Percentiles rank a stretch among this genome's conserved stretches.
These are phyloP conservation scores for Beauveria sp. DNA, from an alignment of 2,329 filamentous ascomycete species.

Conservation along the genomic window DNA sequence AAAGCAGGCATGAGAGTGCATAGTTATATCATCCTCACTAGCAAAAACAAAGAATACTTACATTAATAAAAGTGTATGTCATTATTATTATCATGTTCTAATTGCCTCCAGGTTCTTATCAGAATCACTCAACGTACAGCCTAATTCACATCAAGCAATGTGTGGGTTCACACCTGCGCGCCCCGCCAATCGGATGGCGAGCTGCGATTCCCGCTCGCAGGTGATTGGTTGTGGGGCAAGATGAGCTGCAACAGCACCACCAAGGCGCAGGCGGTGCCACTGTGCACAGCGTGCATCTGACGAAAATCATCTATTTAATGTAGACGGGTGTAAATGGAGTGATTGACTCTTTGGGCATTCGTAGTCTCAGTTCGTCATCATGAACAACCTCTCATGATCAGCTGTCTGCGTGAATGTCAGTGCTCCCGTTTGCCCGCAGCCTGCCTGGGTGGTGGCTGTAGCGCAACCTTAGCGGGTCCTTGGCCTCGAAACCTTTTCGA, in stretches of 20 bases:
- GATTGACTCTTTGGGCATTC: neutral
- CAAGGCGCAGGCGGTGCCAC: neutral
- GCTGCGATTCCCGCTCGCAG: neutral
- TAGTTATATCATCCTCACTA: too few relatives aligned
- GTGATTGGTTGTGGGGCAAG: neutral
- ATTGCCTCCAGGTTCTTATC: too few relatives aligned
- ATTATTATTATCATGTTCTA: too few relatives aligned
- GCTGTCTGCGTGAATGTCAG: neutral
- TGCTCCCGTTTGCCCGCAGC: neutral
- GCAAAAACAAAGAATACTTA: too few relatives aligned
- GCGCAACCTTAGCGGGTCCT: neutral
- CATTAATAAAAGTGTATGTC: too few relatives aligned
- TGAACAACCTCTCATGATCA: neutral
- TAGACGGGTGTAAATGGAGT: neutral
- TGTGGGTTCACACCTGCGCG: neutral
- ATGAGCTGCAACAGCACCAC: neutral
- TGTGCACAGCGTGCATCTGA: neutral
- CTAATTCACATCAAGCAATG: too few relatives aligned
- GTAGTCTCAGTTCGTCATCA: neutral
- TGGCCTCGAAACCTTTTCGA: neutral
- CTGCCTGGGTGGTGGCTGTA: neutral
- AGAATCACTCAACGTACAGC: too few relatives aligned
- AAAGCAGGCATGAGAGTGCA: too few relatives aligned
- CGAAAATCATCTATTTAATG: neutral
- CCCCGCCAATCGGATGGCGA: conserved; percentile 4